Base-by-base conservation (phyloP, 768 basidiomycete genomes). In the Xerocomus potaroensis region DNA sequence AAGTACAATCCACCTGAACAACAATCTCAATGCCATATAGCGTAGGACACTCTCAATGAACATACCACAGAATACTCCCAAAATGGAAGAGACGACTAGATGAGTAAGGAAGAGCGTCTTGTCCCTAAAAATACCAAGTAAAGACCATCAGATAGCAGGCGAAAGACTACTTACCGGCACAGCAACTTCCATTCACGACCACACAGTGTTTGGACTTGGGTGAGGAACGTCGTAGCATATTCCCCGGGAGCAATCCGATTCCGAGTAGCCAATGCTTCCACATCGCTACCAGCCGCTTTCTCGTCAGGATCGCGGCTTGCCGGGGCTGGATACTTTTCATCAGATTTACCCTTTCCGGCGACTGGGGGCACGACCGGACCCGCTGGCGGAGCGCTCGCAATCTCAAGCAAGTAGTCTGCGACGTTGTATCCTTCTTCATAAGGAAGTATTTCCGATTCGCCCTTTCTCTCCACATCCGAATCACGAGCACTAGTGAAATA, bases 351-450 rank as follows among this genome's bases (percentile, higher is more conserved):
- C 27, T 43, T 51, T 31, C 39, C 29, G 29, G 21, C 30, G 29
- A 19, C 56, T 39, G 45, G 64, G 69, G 70, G 80, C 16, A 44
- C 45, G 19, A 16, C 78, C 1, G 80, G 62, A 24, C 63, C 65
- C 7, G 73, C 67, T 12, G 80, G 77, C 1, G 80, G 74, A 40
- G 80, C 79, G 56, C 80, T 84, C 1, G 92, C 92, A 42, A 97
- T 76, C 54, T 96, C 93, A 18, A 97, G 74, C 10, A 96, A 76
- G 58, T 94, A 89, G 62, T 97, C 94, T 0, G 94, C 92, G 15
- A 94, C 78, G 57, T 96, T 96, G 69, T 94, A 93, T 0, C 90
- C 91, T 40, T 81, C 74, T 8, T 79, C 84, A 58, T 83, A 91
- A 9, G 76, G 68, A 7, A 68, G 70, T 4, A 76, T 67, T 32